Conservation (phyloP, 345 rosid genomes). For the Citrus mangshanensis region DNA sequence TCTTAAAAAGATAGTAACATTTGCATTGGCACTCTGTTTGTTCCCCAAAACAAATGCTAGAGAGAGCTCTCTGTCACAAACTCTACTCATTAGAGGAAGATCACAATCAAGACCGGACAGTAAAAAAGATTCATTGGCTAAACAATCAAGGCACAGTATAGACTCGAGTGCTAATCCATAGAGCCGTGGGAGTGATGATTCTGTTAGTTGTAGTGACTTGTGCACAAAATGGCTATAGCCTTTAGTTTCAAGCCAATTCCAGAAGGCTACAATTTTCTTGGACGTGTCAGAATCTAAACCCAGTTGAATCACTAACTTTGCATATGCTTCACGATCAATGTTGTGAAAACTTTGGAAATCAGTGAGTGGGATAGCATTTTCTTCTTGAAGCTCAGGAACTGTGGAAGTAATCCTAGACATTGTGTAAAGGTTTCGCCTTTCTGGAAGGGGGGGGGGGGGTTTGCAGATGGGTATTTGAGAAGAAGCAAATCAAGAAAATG, state of each 20-base stretch:
- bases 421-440: background rate
- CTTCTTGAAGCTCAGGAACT: too few species aligned
- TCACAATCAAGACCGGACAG: background rate
- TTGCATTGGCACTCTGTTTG: background rate
- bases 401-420: too few species aligned
- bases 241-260: slow-evolving; percentile 31
- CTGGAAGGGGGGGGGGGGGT: background rate
- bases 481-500: background rate
- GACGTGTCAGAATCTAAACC: background rate
- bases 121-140: background rate
- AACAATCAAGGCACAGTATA: slow-evolving; percentile 2
- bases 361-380: background rate
- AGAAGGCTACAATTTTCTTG: slow-evolving; percentile 28
- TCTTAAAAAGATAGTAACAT: too few species aligned
- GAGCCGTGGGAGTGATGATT: background rate
- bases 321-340: slow-evolving; percentile 23
- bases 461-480: background rate
- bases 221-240: slow-evolving; percentile 15
- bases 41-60: background rate
- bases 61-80: slow-evolving; percentile 9
- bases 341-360: slow-evolving; percentile 21
- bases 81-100: background rate
- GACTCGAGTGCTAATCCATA: slow-evolving; percentile 5
- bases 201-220: background rate
- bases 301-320: slow-evolving; percentile 1